These are phyloP conservation scores for Gigaspora rosea DNA, from an alignment of 192 early-diverging fungal genomes.

Conservation along the genomic window DNA sequence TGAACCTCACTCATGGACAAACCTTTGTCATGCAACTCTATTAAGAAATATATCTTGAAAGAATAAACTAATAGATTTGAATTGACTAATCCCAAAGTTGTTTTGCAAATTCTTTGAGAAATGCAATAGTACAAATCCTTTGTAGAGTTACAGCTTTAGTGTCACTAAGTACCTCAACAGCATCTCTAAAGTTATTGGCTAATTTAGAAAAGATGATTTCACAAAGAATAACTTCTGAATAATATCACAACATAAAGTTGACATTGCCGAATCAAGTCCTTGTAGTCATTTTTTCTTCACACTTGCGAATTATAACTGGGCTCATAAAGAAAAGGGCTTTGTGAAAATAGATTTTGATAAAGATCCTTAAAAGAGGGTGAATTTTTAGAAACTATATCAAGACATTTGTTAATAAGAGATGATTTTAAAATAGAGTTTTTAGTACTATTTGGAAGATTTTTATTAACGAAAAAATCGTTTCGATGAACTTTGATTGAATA, in stretches of 20 bases:
- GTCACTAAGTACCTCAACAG: not conserved
- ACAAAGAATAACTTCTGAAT: slow-evolving; percentile 29
- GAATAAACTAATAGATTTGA: slow-evolving; percentile 23
- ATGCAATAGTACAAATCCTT: slow-evolving; percentile 20
- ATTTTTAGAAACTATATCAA: not conserved
- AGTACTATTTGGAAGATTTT: slow-evolving; percentile 7
- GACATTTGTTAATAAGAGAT: slow-evolving; percentile 10
- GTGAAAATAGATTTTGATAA: slow-evolving; percentile 18
- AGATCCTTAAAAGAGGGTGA: slow-evolving; percentile 4
- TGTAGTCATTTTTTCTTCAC: not conserved
- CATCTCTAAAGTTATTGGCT: not conserved
- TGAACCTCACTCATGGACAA: slow-evolving; percentile 26
- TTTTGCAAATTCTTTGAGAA: slow-evolving; percentile 28
- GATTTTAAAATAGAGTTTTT: slow-evolving; percentile 1
- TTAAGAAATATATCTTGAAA: slow-evolving; percentile 29
- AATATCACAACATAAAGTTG: slow-evolving; percentile 27
- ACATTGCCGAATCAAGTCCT: slow-evolving; percentile 1
- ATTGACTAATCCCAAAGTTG: not conserved
- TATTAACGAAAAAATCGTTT: not conserved
- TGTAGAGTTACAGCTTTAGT: slow-evolving; percentile 1
- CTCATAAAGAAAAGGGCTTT: not conserved
- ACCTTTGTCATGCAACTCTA: not conserved
- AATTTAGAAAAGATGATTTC: not conserved
- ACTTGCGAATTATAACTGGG: not conserved
- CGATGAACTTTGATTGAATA: slow-evolving; percentile 1